Evolutionary conservation across 139 green algal genomes (phyloP), one percentile per base, ranked within the genome.

Genomic region (Edaphochlamys debaryana): DNA sequence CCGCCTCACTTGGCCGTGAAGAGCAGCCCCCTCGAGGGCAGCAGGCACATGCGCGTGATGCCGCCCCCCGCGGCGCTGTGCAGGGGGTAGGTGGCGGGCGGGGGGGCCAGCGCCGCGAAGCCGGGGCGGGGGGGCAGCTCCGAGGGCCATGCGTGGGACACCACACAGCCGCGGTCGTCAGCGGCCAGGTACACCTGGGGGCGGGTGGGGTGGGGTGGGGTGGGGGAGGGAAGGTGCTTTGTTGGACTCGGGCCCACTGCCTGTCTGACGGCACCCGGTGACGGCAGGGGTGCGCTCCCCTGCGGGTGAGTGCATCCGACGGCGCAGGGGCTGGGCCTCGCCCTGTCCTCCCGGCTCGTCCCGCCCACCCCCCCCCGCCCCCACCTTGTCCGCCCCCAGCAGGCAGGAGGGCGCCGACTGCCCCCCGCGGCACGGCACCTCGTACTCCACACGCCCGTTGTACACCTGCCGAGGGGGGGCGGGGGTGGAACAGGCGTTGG

Each of bases 11-110:
- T 62, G n/a, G 88, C 79, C 50, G 84, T 91, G 71, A 91, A 80
- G 29, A 93, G 38, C 75, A 90, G 58, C 36, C 82, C 80, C 25
- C 69, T 45, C 19, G 87, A 42, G 30, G 80, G 79, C 45, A 89
- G 36, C 20, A 86, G 58, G 42, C 79, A 74, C 87, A 93, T 89
- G 69, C 72, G 38, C 2, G 54, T 90, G 68, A 91, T 85, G 71
- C 74, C 60, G 36, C 85, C 79, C 0, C 48, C 64, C 40, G 32
- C 34, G 5, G 66, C 66, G 1, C 69, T 41, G 67, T 93, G 89
- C 56, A 93, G 85, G 37, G 80, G 81, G 74, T 80, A 85, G 54
- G 80, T 40, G 23, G 78, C 72, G 45, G 76, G 69, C 17, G 67
- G 45, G 0, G 36, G 63, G 42, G 58, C 68, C 54, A 56, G 32